Conservation (phyloP, 2,329 filamentous ascomycete genomes). For the Colletotrichum orbiculare region DNA sequence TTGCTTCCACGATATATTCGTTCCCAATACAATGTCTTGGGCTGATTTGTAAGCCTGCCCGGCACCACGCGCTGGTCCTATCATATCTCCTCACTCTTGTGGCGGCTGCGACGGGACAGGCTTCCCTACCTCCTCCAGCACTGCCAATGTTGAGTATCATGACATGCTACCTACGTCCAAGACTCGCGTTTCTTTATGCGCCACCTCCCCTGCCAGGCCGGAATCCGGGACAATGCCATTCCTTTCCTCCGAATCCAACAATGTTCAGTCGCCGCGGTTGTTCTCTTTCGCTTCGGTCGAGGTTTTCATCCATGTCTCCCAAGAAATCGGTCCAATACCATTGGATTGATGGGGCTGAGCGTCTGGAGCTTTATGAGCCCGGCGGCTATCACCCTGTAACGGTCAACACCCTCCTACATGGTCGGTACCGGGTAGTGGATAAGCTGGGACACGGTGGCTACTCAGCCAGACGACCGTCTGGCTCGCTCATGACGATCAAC, state of each 20-base stretch:
- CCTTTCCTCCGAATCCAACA: background rate
- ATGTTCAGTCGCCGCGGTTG: no score
- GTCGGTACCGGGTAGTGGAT: constrained; percentile 49
- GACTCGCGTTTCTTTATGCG: background rate
- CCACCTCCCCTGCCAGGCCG: no score
- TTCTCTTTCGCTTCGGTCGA: background rate
- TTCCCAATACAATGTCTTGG: no score
- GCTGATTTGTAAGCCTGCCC: no score
- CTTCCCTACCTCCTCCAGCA: no score
- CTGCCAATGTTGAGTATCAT: background rate
- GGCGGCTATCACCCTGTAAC: background rate
- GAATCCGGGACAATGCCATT: background rate
- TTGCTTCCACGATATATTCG: no score
- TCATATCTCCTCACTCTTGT: no score
- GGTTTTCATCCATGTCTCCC: background rate
- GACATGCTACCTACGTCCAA: background rate
- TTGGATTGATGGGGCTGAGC: background rate
- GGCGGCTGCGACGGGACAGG: no score
- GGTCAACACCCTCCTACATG: constrained; percentile 24
- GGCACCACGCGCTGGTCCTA: no score
- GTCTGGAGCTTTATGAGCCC: background rate
- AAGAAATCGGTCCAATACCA: background rate
- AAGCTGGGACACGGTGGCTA: constrained; percentile 53
- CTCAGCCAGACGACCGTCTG: constrained; percentile 55
- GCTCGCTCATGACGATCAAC: constrained; percentile 49